Evolutionary conservation across 2,329 filamentous ascomycete genomes (phyloP).

Genomic region (Xenosphaeropsis pyriputrescens): DNA sequence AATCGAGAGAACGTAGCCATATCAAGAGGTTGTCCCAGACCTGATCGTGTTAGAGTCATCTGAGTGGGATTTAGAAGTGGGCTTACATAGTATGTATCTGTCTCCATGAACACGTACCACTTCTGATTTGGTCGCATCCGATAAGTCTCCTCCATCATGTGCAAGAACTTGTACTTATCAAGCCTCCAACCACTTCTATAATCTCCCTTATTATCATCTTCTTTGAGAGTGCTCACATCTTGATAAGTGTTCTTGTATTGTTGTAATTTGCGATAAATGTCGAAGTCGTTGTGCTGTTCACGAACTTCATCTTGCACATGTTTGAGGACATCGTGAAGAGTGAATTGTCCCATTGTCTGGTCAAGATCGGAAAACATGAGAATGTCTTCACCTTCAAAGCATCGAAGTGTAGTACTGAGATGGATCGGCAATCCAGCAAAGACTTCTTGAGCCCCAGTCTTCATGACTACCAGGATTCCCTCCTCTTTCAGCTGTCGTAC

Average conservation of each 20-base stretch:
- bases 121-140: conserved; percentile 32
- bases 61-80: conserved; percentile 34
- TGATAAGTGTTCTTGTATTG: conserved; percentile 29
- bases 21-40: conserved; percentile 30
- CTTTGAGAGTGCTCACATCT: conserved; percentile 23
- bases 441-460: conserved; percentile 40
- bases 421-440: conserved; percentile 36
- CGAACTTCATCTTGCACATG: conserved; percentile 26
- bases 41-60: conserved; percentile 19
- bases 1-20: conserved; percentile 30
- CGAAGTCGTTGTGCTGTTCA: conserved; percentile 32
- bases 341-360: conserved; percentile 27
- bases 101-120: conserved; percentile 46
- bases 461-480: conserved; percentile 30
- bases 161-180: conserved; percentile 48
- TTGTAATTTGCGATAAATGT: conserved; percentile 24
- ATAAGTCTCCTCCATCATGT: conserved; percentile 40
- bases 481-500: neutral
- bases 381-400: conserved; percentile 29
- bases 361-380: conserved; percentile 44
- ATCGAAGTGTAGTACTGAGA: conserved; percentile 34
- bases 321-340: conserved; percentile 30
- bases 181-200: conserved; percentile 31
- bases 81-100: conserved; percentile 42
- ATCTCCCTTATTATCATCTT: conserved; percentile 10